Evolutionary conservation across 2,329 filamentous ascomycete genomes (phyloP), one percentile per base, ranked within the genome.

Genomic region (Boeremia exigua): DNA sequence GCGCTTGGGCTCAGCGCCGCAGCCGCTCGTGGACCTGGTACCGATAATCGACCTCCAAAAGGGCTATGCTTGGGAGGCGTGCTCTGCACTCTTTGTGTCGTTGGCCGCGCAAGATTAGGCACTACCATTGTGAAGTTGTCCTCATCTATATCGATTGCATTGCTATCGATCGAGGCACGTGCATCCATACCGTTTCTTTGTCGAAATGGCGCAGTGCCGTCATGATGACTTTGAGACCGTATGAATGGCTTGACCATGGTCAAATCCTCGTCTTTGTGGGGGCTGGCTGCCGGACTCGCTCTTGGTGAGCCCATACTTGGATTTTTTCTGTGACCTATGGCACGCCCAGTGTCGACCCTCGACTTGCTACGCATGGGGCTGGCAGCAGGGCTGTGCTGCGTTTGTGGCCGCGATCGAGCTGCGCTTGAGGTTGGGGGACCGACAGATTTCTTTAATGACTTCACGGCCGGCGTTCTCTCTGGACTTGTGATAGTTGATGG

Each of bases 121-220:
- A 83, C 71, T 12, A 82, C 79, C 77, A 82, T 81, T 3, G 80
- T 82, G 59, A 82, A 82, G 48, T 79, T 79, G 29, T 81, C 80
- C 14, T 78, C 79, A 12, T 68, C 72, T 25, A 73, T 7, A 70
- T 77, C 58, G 60, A 71, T 51, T 17, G 62, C 58, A 15, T 69
- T 75, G 51, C 70, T 76, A 50, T 81, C 79, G 29, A 77, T 70
- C 19, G 72, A 72, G 33, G 68, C 68, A 10, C 75, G 75, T 56
- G 75, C 73, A 17, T 76, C 76, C 19, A 77, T 56, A 2, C 69
- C 75, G 27, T 76, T 73, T 40, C 77, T 68, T 52, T 77, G 70
- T 49, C 64, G 69, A 60, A 72, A 77, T 47, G 62, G 72, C 51
- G 67, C 68, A 11, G 58, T 65, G 39, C 61, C 63, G 48, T 74